A percentile compares a stretch with the other conserved stretches of the same genome.
Evolutionary conservation across 805 yeast genomes (phyloP).

Genomic region (Candida manassasensis): DNA sequence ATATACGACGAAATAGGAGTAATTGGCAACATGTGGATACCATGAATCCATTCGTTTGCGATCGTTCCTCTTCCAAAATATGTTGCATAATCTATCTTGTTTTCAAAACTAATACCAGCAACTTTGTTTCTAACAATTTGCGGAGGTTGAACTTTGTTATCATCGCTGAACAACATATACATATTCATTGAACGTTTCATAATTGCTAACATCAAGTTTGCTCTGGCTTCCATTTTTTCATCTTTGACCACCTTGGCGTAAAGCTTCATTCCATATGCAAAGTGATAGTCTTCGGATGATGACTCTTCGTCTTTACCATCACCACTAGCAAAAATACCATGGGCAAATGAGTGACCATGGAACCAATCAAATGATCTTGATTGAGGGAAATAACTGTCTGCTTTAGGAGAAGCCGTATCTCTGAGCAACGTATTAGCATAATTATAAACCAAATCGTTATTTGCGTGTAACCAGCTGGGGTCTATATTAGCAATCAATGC

Average conservation of each 20-base stretch:
- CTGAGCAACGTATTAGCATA: conserved; percentile 60
- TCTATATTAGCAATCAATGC: conserved; percentile 61
- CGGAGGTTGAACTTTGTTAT: conserved; percentile 53
- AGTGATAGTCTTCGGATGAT: conserved; percentile 69
- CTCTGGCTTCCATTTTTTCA: conserved; percentile 46
- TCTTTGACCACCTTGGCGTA: conserved; percentile 59
- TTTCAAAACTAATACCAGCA: conserved; percentile 70
- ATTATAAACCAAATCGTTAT: conserved; percentile 27
- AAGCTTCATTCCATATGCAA: conserved; percentile 61
- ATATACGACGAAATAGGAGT: conserved; percentile 63
- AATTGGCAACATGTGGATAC: conserved; percentile 73
- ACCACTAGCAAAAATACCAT: conserved; percentile 63
- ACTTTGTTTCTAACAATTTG: conserved; percentile 59
- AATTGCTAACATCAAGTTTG: conserved; percentile 57
- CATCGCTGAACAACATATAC: conserved; percentile 51
- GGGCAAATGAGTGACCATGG: conserved; percentile 77
- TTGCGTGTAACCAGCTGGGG: conserved; percentile 27
- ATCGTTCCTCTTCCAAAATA: conserved; percentile 65
- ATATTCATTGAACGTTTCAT: conserved; percentile 49
- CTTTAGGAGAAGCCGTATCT: conserved; percentile 61
- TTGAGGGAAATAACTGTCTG: conserved; percentile 59
- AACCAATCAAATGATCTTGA: conserved; percentile 71
- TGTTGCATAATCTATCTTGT: conserved; percentile 68
- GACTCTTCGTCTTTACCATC: conserved; percentile 79
- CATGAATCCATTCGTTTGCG: conserved; percentile 63